Conservation (phyloP, 768 basidiomycete genomes). For the Tulasnella sp. region DNA sequence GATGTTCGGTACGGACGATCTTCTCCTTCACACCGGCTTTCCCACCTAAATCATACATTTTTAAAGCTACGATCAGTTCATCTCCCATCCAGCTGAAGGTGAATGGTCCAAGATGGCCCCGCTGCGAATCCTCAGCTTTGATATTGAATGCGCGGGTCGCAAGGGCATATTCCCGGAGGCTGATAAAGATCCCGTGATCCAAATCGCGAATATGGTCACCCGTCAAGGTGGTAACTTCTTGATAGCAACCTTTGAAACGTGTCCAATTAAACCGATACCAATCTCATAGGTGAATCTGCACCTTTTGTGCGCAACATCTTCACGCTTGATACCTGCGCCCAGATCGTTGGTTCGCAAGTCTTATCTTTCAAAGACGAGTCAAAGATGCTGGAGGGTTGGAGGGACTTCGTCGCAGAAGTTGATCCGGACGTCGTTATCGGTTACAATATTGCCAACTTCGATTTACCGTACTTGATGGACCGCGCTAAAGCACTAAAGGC, state of each 20-base stretch:
- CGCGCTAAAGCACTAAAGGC: constrained; percentile 75
- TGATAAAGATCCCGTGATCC: constrained; percentile 84
- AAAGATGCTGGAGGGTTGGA: constrained; percentile 72
- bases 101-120: constrained; percentile 90
- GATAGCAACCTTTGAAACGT: neutral
- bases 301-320: constrained; percentile 97
- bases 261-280: neutral
- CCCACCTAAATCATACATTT: constrained; percentile 4
- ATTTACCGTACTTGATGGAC: constrained; percentile 93
- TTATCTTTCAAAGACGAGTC: constrained; percentile 67
- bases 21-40: neutral
- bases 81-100: constrained; percentile 86
- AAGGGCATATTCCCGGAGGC: constrained; percentile 97
- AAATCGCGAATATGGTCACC: constrained; percentile 99
- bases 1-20: constrained; percentile 46
- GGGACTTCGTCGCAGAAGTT: constrained; percentile 75
- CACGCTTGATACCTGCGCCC: constrained; percentile 84
- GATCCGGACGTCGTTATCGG: constrained; percentile 96
- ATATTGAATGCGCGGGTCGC: constrained; percentile 97
- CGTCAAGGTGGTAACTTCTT: constrained; percentile 59
- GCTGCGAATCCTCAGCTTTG: constrained; percentile 88
- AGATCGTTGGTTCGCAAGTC: constrained; percentile 98
- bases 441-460: constrained; percentile 90
- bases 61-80: constrained; percentile 67
- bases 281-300: constrained; percentile 60